Percentiles rank a stretch among this genome's conserved stretches.
Evolutionary conservation across 768 basidiomycete genomes (phyloP).

Genomic region (Grammothele lineata): DNA sequence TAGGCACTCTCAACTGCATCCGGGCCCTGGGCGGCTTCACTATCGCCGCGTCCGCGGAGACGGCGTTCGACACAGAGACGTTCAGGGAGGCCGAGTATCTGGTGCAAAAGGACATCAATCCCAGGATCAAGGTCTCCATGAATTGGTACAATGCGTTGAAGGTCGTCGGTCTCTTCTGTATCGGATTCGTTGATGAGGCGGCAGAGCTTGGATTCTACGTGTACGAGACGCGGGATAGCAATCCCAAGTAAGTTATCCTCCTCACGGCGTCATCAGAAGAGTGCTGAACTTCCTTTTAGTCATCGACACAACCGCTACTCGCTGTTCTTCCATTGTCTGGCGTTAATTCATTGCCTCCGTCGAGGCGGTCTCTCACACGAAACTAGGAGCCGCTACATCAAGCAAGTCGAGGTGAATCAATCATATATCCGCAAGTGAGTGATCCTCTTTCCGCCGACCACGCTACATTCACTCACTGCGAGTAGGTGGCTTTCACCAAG

Average conservation of each 20-base stretch:
- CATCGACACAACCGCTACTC: slow-evolving; percentile 67
- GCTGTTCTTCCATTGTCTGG: slow-evolving; percentile 67
- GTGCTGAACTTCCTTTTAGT: slow-evolving; percentile 27
- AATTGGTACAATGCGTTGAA: slow-evolving; percentile 72
- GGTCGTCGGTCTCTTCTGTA: slow-evolving; percentile 60
- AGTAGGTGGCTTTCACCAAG: slow-evolving; percentile 65
- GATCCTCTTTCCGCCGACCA: too few species aligned
- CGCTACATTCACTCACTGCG: too few species aligned
- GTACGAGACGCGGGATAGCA: slow-evolving; percentile 51
- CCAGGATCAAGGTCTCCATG: slow-evolving; percentile 45
- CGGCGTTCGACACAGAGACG: slow-evolving; percentile 55
- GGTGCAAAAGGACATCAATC: slow-evolving; percentile 36
- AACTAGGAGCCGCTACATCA: slow-evolving; percentile 38
- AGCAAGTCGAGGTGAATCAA: slow-evolving; percentile 60
- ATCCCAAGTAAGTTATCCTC: slow-evolving; percentile 71
- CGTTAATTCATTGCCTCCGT: slow-evolving; percentile 58
- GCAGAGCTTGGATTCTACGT: slow-evolving; percentile 60
- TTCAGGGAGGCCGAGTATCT: slow-evolving; percentile 56
- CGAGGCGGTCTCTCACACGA: slow-evolving; percentile 35
- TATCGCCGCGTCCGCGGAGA: slow-evolving; percentile 40
- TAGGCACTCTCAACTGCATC: slow-evolving; percentile 58
- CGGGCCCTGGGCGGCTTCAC: slow-evolving; percentile 65
- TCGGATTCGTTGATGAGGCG: slow-evolving; percentile 56
- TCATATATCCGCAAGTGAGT: slow-evolving; percentile 53
- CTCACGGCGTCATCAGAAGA: neutral